phyloP scores from a whole-genome alignment of 768 basidiomycete genomes.

The Boletus patriciae region DNA sequence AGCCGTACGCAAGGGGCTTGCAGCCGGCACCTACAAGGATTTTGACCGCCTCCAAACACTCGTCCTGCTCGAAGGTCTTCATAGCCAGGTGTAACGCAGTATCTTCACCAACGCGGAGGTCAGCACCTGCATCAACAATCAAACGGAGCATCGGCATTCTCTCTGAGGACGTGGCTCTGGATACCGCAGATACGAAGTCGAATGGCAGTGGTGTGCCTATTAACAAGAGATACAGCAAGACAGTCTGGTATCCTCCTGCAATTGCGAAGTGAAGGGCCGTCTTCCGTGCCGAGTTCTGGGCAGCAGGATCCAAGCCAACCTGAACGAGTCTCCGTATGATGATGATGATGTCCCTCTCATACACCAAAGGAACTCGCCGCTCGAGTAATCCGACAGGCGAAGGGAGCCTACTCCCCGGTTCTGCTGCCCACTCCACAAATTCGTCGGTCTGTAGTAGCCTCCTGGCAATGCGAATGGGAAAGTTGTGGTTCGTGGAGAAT shows the following conservation, averaged over 20 bases:
- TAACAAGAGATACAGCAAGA: neutral
- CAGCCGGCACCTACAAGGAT: neutral
- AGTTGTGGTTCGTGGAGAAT: neutral
- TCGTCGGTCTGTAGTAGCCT: slow-evolving; percentile 7
- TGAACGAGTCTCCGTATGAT: slow-evolving; percentile 10
- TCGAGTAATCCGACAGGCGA: slow-evolving; percentile 1
- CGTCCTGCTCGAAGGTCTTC: too few species aligned
- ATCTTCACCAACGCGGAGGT: neutral
- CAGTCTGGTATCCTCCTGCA: neutral
- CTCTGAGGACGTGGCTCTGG: neutral
- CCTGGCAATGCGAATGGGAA: slow-evolving; percentile 1
- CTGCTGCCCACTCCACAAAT: slow-evolving; percentile 11
- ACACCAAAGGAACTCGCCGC: neutral
- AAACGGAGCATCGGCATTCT: neutral
- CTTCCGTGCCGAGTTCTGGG: neutral
- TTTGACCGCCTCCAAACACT: neutral
- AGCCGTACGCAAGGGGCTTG: neutral
- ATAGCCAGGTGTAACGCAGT: neutral
- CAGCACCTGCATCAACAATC: neutral
- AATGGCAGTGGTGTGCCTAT: neutral
- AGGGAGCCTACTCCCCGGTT: neutral
- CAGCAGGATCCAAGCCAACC: neutral
- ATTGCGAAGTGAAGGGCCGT: slow-evolving; percentile 5
- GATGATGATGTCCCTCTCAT: slow-evolving; percentile 3
- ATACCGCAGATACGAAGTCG: neutral